Base-by-base conservation (phyloP, 805 yeast genomes). In the Candida germanica region DNA sequence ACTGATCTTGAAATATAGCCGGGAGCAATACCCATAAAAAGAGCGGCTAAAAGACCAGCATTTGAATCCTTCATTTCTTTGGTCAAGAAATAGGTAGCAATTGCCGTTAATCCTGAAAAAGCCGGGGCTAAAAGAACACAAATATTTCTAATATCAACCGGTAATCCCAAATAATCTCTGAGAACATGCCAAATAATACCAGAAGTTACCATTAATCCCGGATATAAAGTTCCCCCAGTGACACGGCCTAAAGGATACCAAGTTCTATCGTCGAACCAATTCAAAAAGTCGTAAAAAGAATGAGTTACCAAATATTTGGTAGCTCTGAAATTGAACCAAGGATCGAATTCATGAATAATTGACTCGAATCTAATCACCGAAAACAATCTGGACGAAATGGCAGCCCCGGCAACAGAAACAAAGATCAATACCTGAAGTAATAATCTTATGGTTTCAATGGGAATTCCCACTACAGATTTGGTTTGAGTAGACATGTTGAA, bases 241-340 rank as follows among this genome's bases (percentile, higher is more conserved):
- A 93, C 98, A 66, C 99, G 78, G 14, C 99, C 99, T 48, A 93
- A 72, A 13, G 99, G 99, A 61, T 93, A 93, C 99, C 99, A 93
- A 13, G 98, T 91, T 57, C 96, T 79, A 59, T 91, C 97, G 59
- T 93, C 98, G 54, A 93, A 93, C 98, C 98, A 93, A 61, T 93
- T 93, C 54, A 94, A 73, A 55, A 93, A 94, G 48, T 88, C 89
- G 69, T 88, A 83, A 61, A 79, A 91, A 5, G 93, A 82, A 54
- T 87, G 79, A 29, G 77, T 69, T 20, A 87, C 95, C 47, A 93
- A 73, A 60, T 87, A 87, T 60, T 85, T 84, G n/a, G 98, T 86
- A 29, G 98, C 98, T 47, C 98, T 71, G 69, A 77, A 93, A 63
- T 93, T 93, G 75, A 87, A 87, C 95, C 96, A 87, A 18, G 95